Base-by-base conservation (phyloP, 352 stramenopile genomes). In the Pelagophyceae sp. region DNA sequence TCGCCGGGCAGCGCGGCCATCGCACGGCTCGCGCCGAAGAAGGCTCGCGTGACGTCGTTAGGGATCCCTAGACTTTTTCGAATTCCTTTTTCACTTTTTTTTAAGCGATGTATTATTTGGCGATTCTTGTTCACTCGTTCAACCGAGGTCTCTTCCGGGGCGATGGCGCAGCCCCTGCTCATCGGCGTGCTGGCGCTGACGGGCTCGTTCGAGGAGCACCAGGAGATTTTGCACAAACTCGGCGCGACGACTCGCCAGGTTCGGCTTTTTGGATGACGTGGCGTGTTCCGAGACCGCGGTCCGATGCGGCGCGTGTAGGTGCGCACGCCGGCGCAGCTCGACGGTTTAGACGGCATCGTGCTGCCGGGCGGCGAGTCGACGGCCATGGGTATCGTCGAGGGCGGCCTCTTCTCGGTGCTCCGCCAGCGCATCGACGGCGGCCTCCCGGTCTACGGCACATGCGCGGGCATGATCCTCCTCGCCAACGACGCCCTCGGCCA, bases 401-500 rank as follows among this genome's bases (percentile, higher is more conserved):
- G 85, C 85, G 90, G 90, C 0, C 82, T 94, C 37, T 74, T 51
- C 11, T 11, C 0, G 82, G n/a, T 37, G 67, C 31, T 74, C 35
- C 38, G 35, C 15, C 5, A 6, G 35, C 17, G 2, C 6, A 37
- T 74, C 33, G 38, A 32, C 33, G 38, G 29, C 15, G 67, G 67
- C 33, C 27, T 74, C 27, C 67, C 67, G 33, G 67, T 35, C 40
- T 98, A 94, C 93, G 94, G 94, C 74, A 98, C 94, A 5, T 98
- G 94, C 82, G 94, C 94, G 0, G 94, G 94, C 75, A 96, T 98
- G 92, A 98, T 98, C 85, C 88, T 98, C 81, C 87, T 98, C 40
- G 87, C 94, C 74, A 89, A 98, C 79, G 83, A 92, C 79, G 91
- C 90, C 69, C 80, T 92, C 60, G 87, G 87, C 71, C 83, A 85